Evolutionary conservation across 2,329 filamentous ascomycete genomes (phyloP), one percentile per base, ranked within the genome.

Genomic region (Hypoxylon sp.): DNA sequence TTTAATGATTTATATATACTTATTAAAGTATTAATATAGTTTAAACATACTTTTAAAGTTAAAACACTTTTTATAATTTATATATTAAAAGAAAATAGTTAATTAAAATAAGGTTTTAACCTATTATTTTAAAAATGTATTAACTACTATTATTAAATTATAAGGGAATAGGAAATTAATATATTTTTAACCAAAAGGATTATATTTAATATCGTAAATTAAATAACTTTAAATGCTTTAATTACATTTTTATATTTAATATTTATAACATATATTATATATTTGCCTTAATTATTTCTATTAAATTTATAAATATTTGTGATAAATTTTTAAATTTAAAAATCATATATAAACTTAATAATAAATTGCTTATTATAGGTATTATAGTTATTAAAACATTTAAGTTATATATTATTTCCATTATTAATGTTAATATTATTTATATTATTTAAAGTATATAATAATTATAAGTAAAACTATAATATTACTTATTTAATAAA

Each of bases 141-240:
- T 14, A 44, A 44, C 4, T 26, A 26, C 26, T 6, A 26, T 6
- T 26, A 26, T 26, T 26, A 5, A 26, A 26, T 26, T 26, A 26
- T 26, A 26, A 26, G 26, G 26, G 26, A 26, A 26, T 26, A 5
- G 5, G 26, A 29, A 29, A 29, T 11, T 13, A 9, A 29, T 50
- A 31, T 17, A 50, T 50, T 3, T 50, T 50, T 50, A 50, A 50
- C 17, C 11, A 50, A 50, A 5, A 13, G 29, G 31, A 50, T 17
- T 50, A 50, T 50, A 50, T 50, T 50, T 50, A 50, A 50, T 29
- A 29, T 50, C n/a, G 31, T n/a, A n/a, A n/a, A 3, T 42, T 42
- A 42, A n/a, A 9, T n/a, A 50, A 14, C 2, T 50, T 31, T 29
- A 29, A 3, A 3, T n/a, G n/a, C 2, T n/a, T 50, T n/a, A 50